Percentiles rank a stretch among this genome's conserved stretches.
phyloP scores from a whole-genome alignment of 2,329 filamentous ascomycete genomes.

The Dothidotthia symphoricarpi region DNA sequence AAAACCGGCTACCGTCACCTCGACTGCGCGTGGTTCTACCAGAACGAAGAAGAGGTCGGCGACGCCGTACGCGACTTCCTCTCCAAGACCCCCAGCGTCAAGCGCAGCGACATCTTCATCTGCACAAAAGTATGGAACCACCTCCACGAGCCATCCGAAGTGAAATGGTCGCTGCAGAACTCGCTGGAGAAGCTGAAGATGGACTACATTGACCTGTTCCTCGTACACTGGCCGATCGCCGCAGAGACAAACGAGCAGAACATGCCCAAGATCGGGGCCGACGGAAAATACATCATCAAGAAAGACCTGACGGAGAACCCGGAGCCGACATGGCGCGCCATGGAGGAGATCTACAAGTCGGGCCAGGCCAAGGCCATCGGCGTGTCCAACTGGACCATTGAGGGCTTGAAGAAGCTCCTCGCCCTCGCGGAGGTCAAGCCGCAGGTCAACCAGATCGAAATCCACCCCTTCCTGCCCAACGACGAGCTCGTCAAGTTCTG shows the following conservation, averaged over 20 bases:
- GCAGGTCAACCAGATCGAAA: conserved; percentile 70
- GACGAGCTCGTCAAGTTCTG: conserved; percentile 59
- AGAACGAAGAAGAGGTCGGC: conserved; percentile 69
- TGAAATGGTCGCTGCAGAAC: conserved; percentile 59
- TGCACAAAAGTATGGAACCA: conserved; percentile 70
- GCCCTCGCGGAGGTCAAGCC: conserved; percentile 64
- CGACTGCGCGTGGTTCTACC: conserved; percentile 69
- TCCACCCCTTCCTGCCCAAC: conserved; percentile 72
- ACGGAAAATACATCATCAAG: conserved; percentile 62
- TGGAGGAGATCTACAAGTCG: conserved; percentile 62
- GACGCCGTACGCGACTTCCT: conserved; percentile 62
- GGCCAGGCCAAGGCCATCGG: conserved; percentile 66
- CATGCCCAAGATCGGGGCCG: conserved; percentile 57
- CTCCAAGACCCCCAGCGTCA: conserved; percentile 53
- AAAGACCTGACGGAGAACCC: conserved; percentile 66
- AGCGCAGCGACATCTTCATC: conserved; percentile 63
- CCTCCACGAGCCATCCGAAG: conserved; percentile 56
- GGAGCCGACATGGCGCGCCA: conserved; percentile 64
- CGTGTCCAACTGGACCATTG: conserved; percentile 70
- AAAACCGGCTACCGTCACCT: conserved; percentile 62
- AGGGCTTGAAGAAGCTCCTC: conserved; percentile 67
- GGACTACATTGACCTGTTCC: conserved; percentile 67
- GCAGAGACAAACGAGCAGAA: conserved; percentile 52
- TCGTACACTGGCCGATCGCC: conserved; percentile 62
- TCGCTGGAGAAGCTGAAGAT: conserved; percentile 62